Evolutionary conservation across 345 rosid genomes (phyloP), one percentile per base, ranked within the genome.

Genomic region (Euphorbia lathyris): DNA sequence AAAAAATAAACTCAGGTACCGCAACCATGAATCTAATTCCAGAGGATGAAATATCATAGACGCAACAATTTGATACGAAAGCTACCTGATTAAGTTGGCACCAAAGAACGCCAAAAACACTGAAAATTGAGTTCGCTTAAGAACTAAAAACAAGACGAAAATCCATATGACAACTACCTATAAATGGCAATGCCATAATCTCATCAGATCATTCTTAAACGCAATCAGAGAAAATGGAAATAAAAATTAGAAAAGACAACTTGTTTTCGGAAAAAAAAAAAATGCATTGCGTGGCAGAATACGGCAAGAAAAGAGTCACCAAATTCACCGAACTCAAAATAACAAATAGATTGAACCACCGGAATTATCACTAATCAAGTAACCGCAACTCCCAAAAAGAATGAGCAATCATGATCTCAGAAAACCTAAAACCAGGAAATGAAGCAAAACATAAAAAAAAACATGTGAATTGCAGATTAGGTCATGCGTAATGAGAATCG

Each of bases 291-390:
- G 57, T 50, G 38, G 8, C 13, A 34, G 32, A 66, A 76, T 63
- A 65, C 27, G 69, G 73, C 65, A 69, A 64, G 52, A 6, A 11
- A 57, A 22, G n/a, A 47, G 59, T 70, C 67, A 58, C 71, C 56
- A 27, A 76, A 76, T 67, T 25, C 38, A 52, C 75, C 79, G 27
- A 71, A 76, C 62, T 65, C 70, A 20, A 38, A 74, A 14, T 40
- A 53, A 63, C n/a, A 65, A 63, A 63, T 70, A 64, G 27, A 64
- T 59, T 55, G 50, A 63, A 63, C 19, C 57, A 57, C 64, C 73
- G 5, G 20, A 65, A 27, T 65, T 9, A 66, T 23, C 20, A 58
- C 11, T 27, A 30, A 60, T 7, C 61, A 60, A 63, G 48, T 26
- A 69, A 68, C 65, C 58, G 53, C n/a, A 57, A 47, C 20, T 9